phyloP scores from a whole-genome alignment of 306 rosid genomes.

The Senna siamea region DNA sequence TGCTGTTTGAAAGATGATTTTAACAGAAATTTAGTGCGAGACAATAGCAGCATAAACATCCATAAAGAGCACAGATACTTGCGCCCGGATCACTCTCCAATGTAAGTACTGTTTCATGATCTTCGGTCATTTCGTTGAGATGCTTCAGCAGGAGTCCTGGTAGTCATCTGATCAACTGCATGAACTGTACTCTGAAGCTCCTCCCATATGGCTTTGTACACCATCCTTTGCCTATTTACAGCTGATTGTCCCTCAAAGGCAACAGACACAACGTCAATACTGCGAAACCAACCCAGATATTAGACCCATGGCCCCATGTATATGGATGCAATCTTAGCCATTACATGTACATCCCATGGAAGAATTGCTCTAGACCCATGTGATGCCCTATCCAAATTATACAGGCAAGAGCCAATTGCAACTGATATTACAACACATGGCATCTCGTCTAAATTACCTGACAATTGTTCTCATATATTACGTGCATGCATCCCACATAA shows the following conservation, averaged over 20 bases:
- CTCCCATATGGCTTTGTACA: slow-evolving; percentile 96
- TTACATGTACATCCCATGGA: background rate
- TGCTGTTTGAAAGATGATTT: background rate
- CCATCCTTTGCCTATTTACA: slow-evolving; percentile 96
- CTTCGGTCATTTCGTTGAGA: slow-evolving; percentile 38
- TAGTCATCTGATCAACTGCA: slow-evolving; percentile 97
- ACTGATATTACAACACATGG: slow-evolving; percentile 25
- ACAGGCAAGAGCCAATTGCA: slow-evolving; percentile 23
- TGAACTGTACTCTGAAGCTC: slow-evolving; percentile 92
- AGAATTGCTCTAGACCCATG: slow-evolving; percentile 16
- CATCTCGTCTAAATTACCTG: background rate
- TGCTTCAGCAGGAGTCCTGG: slow-evolving; percentile 82
- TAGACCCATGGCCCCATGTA: slow-evolving; percentile 20
- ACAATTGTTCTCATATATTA: background rate
- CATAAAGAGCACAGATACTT: slow-evolving; percentile 24
- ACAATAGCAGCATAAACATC: slow-evolving; percentile 27
- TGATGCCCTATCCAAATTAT: slow-evolving; percentile 21
- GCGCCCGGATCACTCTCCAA: slow-evolving; percentile 4
- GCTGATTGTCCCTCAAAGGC: slow-evolving; percentile 92
- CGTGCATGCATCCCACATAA: background rate
- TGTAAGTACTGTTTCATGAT: slow-evolving; percentile 3
- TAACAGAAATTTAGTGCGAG: background rate
- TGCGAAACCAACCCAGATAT: slow-evolving; percentile 43
- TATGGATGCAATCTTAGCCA: background rate
- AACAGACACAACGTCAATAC: slow-evolving; percentile 76